phyloP scores from a whole-genome alignment of 495 filamentous ascomycete genomes.

The Immersiella caudata region DNA sequence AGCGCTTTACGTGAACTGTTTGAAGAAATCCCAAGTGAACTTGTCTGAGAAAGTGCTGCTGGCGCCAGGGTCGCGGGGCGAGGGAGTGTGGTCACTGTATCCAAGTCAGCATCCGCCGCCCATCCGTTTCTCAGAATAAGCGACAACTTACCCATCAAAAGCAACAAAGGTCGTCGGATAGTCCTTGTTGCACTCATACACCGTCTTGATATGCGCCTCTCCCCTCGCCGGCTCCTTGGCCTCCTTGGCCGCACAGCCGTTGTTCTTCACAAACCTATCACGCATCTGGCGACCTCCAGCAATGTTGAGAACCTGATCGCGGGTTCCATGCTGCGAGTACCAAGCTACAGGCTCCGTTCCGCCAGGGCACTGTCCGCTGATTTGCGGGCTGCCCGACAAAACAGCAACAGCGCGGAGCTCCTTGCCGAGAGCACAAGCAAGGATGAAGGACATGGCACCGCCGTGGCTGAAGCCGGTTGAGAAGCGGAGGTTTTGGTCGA shows the following conservation, averaged over 20 bases:
- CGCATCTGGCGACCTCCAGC: conserved; percentile 35
- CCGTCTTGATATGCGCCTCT: conserved; percentile 27
- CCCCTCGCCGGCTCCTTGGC: conserved; percentile 25
- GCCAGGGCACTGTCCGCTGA: conserved; percentile 40
- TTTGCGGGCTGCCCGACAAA: conserved; percentile 34
- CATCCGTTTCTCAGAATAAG: background rate
- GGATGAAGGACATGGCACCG: conserved; percentile 49
- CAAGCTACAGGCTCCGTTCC: conserved; percentile 49
- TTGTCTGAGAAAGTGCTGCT: conserved; percentile 25
- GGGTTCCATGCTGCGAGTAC: conserved; percentile 45
- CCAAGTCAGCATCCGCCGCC: background rate
- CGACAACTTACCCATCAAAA: conserved; percentile 22
- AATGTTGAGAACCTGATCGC: conserved; percentile 43
- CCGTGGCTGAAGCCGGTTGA: conserved; percentile 54
- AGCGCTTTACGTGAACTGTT: background rate
- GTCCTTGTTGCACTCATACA: conserved; percentile 32
- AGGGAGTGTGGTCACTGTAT: conserved; percentile 22
- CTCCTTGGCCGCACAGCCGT: conserved; percentile 34
- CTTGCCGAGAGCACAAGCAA: conserved; percentile 46
- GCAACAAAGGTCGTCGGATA: conserved; percentile 32
- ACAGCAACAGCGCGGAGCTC: conserved; percentile 49
- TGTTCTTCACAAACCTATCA: conserved; percentile 45
- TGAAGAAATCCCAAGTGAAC: conserved; percentile 34
- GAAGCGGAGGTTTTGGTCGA: conserved; percentile 47
- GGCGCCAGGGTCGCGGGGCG: conserved; percentile 20